phyloP scores from a whole-genome alignment of 192 early-diverging fungal genomes.

The Mortierella antarctica region DNA sequence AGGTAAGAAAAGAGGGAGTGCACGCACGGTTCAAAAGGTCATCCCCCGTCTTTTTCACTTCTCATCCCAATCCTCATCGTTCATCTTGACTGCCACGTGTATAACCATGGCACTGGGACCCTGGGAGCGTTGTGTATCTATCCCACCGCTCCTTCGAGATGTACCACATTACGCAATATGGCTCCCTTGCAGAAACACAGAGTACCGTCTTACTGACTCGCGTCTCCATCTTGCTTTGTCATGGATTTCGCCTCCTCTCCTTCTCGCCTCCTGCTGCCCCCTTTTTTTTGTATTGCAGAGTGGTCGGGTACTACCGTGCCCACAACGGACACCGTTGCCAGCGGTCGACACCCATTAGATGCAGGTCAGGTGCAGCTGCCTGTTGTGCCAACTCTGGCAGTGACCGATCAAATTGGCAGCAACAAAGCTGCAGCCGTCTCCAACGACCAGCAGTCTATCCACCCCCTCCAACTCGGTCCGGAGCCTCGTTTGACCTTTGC shows the following conservation, averaged over 20 bases:
- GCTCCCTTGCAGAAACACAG: not conserved
- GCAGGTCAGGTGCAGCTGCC: not conserved
- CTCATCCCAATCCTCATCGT: not conserved
- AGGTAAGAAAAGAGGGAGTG: constrained; percentile 6
- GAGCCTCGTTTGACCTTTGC: constrained; percentile 16
- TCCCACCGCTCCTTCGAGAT: too few relatives aligned
- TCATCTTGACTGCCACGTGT: too few relatives aligned
- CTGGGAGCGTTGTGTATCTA: too few relatives aligned
- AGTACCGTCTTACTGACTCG: not conserved
- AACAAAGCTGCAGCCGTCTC: not conserved
- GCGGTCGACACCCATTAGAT: not conserved
- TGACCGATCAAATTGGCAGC: too few relatives aligned
- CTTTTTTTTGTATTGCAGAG: too few relatives aligned
- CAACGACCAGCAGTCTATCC: constrained; percentile 13
- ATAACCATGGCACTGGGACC: too few relatives aligned
- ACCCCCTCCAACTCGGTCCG: constrained; percentile 21
- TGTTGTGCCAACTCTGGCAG: too few relatives aligned
- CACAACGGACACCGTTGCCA: constrained; percentile 9
- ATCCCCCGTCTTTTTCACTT: constrained; percentile 1
- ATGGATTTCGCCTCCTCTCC: not conserved
- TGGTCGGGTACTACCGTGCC: not conserved
- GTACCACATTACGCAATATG: too few relatives aligned
- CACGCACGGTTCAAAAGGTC: not conserved
- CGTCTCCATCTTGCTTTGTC: not conserved
- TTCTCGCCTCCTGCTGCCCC: too few relatives aligned